Base-by-base conservation (phyloP, 352 stramenopile species). In the Elongisporangium anandrum region DNA sequence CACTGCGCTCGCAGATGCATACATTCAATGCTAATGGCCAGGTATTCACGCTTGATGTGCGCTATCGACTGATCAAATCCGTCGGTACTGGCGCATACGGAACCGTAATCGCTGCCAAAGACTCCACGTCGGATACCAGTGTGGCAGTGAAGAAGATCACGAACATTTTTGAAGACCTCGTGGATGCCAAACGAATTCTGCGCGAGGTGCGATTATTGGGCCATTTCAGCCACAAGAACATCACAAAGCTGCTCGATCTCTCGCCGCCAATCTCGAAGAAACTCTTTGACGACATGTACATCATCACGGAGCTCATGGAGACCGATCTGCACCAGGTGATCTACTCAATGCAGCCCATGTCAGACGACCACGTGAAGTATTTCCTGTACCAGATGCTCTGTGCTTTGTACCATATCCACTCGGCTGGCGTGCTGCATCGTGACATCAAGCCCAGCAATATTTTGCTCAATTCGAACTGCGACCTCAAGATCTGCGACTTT, bases 181-280 rank as follows among this genome's bases (percentile, higher is more conserved):
- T 99, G 54, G 97, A 99, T 74, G 97, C 97, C 16, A 99, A 99
- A 71, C 87, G 97, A 19, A 99, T 99, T 66, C 72, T 99, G 24
- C 79, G 97, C 15, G 97, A 98, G 67, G 94, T 98, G 60, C 73
- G 85, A 16, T 60, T 97, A 22, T 52, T 97, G 23, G 70, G 75
- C 15, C 85, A 94, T 52, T 92, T 98, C 86, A 68, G 78, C 21
- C 88, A 95, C 68, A 90, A 96, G 69, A 97, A 97, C 68, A 97
- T 99, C 67, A 96, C 98, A 17, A 64, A 74, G 17, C 79, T 98
- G 61, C 65, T 91, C 9, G 94, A 98, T 75, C 84, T 98, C 70
- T 85, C 94, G 71, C 86, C 92, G 19, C 94, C 96, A 41, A 75
- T 73, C 56, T 95, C 90, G 58, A 78, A 96, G n/a, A 87, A 96